These are phyloP conservation scores for Coccomyxa sp. DNA, from an alignment of 139 green algal genomes.

Conservation along the genomic window DNA sequence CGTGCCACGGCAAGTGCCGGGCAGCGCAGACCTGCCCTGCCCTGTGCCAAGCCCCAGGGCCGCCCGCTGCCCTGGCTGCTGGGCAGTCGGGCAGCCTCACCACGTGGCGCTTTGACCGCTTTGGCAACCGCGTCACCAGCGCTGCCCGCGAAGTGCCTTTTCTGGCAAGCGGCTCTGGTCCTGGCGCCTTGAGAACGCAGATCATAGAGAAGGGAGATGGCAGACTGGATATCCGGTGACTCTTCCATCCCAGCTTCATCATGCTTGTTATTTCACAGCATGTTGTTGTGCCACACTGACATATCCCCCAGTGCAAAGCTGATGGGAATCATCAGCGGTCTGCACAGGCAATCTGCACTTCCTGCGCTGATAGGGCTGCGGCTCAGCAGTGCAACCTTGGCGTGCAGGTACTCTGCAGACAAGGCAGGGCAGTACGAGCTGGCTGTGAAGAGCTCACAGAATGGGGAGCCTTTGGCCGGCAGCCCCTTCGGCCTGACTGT, in stretches of 20 bases:
- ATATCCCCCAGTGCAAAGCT: neutral
- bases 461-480: conserved; percentile 7
- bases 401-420: conserved; percentile 4
- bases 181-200: neutral
- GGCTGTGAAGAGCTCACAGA: neutral
- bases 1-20: conserved; percentile 1
- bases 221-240: conserved; percentile 8
- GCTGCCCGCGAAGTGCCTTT: neutral
- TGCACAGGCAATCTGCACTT: neutral
- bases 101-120: conserved; percentile 12
- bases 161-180: neutral
- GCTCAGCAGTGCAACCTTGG: no score
- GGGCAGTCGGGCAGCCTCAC: neutral
- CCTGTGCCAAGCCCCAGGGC: neutral
- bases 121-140: conserved; percentile 12
- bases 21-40: neutral
- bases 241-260: no score
- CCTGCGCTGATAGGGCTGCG: no score
- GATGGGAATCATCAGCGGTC: neutral
- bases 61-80: neutral
- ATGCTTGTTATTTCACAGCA: no score
- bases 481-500: conserved; percentile 9
- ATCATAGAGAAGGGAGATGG: conserved; percentile 4
- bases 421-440: conserved; percentile 4
- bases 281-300: no score